These are phyloP conservation scores for Dryas alaskensis DNA, from an alignment of 306 rosid genomes.

Conservation along the genomic window DNA sequence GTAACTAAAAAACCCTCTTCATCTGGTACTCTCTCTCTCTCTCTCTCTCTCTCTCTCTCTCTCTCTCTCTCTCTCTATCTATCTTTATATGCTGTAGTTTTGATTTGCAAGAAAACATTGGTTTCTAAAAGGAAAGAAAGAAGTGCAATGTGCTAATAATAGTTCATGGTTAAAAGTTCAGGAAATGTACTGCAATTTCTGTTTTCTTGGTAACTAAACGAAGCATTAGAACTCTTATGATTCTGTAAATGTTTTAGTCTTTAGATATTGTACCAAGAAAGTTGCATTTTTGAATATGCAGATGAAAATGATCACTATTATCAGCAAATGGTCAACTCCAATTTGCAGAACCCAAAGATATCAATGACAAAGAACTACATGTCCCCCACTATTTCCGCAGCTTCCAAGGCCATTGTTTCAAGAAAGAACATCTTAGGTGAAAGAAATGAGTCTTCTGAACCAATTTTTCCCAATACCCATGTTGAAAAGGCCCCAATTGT, in stretches of 20 bases:
- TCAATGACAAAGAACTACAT: conserved; percentile 30
- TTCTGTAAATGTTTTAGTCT: not conserved
- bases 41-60: not conserved
- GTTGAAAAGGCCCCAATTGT: conserved; percentile 5
- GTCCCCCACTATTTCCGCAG: conserved; percentile 35
- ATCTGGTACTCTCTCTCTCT: conserved; percentile 16
- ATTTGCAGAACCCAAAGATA: conserved; percentile 22
- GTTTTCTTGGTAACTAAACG: not conserved
- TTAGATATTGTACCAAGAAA: not conserved
- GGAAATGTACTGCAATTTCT: not conserved
- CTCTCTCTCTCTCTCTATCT: not conserved
- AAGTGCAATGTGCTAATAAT: not conserved
- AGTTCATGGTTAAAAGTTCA: not conserved
- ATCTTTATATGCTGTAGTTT: not conserved
- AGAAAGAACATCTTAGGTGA: conserved; percentile 34
- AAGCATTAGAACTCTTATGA: not conserved
- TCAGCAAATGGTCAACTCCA: conserved; percentile 14
- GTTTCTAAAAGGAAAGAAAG: not conserved
- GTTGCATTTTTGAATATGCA: not conserved
- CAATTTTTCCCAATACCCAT: conserved; percentile 4
- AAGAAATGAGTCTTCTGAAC: conserved; percentile 28
- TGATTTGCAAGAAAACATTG: not conserved
- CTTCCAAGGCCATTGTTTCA: conserved; percentile 24
- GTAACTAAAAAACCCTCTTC: not conserved
- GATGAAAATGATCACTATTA: conserved; percentile 36